Base-by-base conservation (phyloP, 345 rosid species). In the Cardamine resedifolia region DNA sequence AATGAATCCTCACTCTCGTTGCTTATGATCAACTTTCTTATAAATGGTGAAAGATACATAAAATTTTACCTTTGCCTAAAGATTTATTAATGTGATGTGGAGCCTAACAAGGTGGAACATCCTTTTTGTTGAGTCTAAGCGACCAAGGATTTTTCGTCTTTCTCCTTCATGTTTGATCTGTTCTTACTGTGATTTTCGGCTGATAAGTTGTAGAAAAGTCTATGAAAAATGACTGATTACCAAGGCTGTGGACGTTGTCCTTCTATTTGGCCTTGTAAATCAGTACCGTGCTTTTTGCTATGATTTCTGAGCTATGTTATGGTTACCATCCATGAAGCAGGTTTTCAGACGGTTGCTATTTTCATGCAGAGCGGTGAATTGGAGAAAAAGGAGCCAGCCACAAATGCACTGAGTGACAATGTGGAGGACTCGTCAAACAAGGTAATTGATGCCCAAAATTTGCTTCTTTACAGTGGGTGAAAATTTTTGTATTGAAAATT, bases 311-410 rank as follows among this genome's bases (percentile, higher is more conserved):
- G 98, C 86, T 87, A 83, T 76, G 86, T 82, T 81, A 81, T 88
- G 85, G 94, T 85, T 86, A 88, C 79, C 71, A 86, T 89, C 84
- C 82, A 81, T 87, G 91, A 83, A 90, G 96, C 89, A 90, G 96
- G 93, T 88, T 91, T 90, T 90, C 93, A 90, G 96, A 85, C 90
- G 86, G 96, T 91, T 91, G 89, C 91, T 90, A 85, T 91, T 95
- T 95, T 95, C 88, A 86, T 95, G 98, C 99, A 91, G 99, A 88
- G 86, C 86, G 90, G 85, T 80, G 89, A 86, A 67, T 66, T 53
- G 50, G 87, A 82, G 75, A 87, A 82, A 76, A 82, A 79, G 58
- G 86, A 60, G 47, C 79, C 83, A 70, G 79, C 81, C 33, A 75
- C 75, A 33, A 74, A 59, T 72, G 72, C 69, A 56, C 60, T 83